Base-by-base conservation (phyloP, 192 early-diverging fungal species). In the Haplosporangium gracile region DNA sequence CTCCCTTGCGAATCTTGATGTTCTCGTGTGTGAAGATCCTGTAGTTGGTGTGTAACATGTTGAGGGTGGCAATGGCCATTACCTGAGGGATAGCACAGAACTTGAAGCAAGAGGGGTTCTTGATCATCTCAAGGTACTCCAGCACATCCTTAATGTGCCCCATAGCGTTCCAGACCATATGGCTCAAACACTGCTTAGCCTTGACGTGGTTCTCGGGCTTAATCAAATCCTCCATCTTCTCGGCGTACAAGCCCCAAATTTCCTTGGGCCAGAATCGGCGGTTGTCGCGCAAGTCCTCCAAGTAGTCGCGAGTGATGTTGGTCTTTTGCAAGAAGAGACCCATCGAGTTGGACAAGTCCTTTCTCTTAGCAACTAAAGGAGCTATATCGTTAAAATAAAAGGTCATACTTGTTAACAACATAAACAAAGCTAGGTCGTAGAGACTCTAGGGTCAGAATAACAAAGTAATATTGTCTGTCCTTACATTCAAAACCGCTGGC, bases 11-110 rank as follows among this genome's bases (percentile, higher is more conserved):
- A 83, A 99, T 99, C 90, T 99, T 99, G 77, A 97, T 95, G 45
- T 94, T 94, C 69, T 88, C 90, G 5, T 93, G 92, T 11, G 71
- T 80, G 79, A 96, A 98, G 22, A 99, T 88, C 47, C 90, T 88
- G 60, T 93, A 87, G 88, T 98, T 98, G 89, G 97, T 96, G 88
- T 96, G 98, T 71, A 97, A 95, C 70, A 96, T 76, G 36, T 93
- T 90, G 26, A 99, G 88, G 3, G 98, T 96, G 38, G 99, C 95
- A 82, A 99, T 96, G 18, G 99, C 99, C 99, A 99, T 99, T 24
- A 98, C 95, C 92, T 99, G 98, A n/a, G 99, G 99, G 76, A 99
- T 99, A 20, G 99, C 99, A 82, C 96, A 97, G 87, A 99, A 99
- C 80, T 93, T 94, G 88, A 99, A 97, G 55, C 97, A 93, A 2